These are phyloP conservation scores for Lunasporangiospora selenospora DNA, from an alignment of 192 early-diverging fungal species.

Conservation along the genomic window DNA sequence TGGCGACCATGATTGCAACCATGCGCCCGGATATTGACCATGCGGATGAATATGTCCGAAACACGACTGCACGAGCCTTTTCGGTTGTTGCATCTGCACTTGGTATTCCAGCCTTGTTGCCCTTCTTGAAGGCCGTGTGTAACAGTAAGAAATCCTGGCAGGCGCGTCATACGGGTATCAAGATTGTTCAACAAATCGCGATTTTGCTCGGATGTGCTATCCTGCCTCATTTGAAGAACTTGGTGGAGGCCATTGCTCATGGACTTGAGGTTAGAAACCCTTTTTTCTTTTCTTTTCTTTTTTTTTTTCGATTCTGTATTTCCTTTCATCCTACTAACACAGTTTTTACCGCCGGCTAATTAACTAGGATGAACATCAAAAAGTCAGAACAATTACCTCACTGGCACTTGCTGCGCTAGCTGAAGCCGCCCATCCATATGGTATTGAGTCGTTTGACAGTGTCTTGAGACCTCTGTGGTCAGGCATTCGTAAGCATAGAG, in stretches of 20 bases:
- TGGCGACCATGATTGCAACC: constrained; percentile 97
- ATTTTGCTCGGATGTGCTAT: constrained; percentile 94
- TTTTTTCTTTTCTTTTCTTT: not conserved
- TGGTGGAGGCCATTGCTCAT: constrained; percentile 91
- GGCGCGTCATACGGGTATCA: constrained; percentile 97
- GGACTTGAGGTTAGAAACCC: constrained; percentile 69
- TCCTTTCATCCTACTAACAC: not conserved
- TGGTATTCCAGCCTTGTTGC: constrained; percentile 92
- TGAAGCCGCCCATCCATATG: constrained; percentile 97
- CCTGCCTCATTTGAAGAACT: constrained; percentile 89
- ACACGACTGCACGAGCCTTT: constrained; percentile 97
- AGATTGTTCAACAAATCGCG: constrained; percentile 97
- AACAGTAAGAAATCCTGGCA: constrained; percentile 97
- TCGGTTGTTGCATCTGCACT: constrained; percentile 96
- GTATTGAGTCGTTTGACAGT: constrained; percentile 96
- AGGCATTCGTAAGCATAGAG: constrained; percentile 94
- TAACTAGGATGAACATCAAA: constrained; percentile 90
- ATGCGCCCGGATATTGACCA: constrained; percentile 99
- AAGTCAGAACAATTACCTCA: constrained; percentile 94
- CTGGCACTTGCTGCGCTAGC: constrained; percentile 95
- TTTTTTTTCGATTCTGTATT: not conserved
- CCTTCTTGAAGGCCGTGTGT: constrained; percentile 97
- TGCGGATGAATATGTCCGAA: constrained; percentile 96
- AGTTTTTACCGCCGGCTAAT: not conserved
- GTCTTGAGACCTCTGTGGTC: constrained; percentile 91